Evolutionary conservation across 768 basidiomycete genomes (phyloP).

Genomic region (Pholiota molesta): DNA sequence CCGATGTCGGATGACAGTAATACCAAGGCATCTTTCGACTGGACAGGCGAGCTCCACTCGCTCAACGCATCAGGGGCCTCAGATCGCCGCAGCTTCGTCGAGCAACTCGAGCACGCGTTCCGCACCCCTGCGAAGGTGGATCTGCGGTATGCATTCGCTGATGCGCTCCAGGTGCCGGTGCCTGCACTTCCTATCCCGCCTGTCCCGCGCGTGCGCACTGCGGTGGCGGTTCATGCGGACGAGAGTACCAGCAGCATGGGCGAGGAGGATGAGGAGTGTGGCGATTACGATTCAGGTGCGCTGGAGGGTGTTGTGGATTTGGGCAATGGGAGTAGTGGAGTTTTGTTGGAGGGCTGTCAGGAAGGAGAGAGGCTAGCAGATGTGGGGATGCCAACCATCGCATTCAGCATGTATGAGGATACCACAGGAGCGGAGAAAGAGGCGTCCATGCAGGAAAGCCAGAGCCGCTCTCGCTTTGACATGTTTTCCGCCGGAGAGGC

Average conservation of each 20-base stretch:
- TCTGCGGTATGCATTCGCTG: conserved; percentile 50
- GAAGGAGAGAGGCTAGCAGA: conserved; percentile 28
- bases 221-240: conserved; percentile 4
- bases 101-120: conserved; percentile 82
- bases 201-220: not conserved
- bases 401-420: conserved; percentile 17
- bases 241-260: conserved; percentile 10
- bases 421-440: conserved; percentile 16
- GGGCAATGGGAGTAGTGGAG: conserved; percentile 8
- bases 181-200: conserved; percentile 46
- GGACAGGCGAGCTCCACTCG: conserved; percentile 75
- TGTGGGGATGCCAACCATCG: conserved; percentile 31
- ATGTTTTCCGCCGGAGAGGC: conserved; percentile 21
- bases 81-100: conserved; percentile 76
- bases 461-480: conserved; percentile 23
- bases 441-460: conserved; percentile 14
- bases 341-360: conserved; percentile 11
- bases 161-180: conserved; percentile 47
- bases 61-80: conserved; percentile 72
- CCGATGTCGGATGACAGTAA: conserved; percentile 56
- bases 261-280: conserved; percentile 14
- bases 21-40: conserved; percentile 83
- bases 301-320: conserved; percentile 11
- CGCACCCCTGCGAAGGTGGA: conserved; percentile 74
- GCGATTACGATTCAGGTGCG: conserved; percentile 8